A percentile compares a stretch with the other conserved stretches of the same genome.
Conservation (phyloP, 2,329 filamentous ascomycete species). For the Sporothrix humicola region DNA sequence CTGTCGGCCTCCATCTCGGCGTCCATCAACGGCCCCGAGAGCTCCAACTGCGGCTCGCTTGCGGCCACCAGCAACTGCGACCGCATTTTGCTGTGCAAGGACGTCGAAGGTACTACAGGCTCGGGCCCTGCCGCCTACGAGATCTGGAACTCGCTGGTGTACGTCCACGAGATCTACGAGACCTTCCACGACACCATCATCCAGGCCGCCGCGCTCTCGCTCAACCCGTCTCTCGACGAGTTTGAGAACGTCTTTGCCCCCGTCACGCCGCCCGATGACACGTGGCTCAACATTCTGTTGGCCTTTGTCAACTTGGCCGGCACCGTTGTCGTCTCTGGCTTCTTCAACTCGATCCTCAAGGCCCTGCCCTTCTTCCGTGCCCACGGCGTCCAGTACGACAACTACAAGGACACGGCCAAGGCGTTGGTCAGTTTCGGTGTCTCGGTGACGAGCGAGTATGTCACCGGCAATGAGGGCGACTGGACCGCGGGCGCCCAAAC, state of each 20-base stretch:
- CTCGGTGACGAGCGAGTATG: background rate
- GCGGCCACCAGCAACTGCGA: conserved; percentile 31
- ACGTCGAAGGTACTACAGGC: conserved; percentile 7
- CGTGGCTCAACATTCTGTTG: conserved; percentile 18
- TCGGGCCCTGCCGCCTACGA: conserved; percentile 37
- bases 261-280: background rate
- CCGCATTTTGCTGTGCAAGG: background rate
- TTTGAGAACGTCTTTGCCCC: conserved; percentile 33
- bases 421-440: conserved; percentile 8
- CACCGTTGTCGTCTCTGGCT: conserved; percentile 20
- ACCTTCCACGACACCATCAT: conserved; percentile 34
- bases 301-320: conserved; percentile 21
- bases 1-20: conserved; percentile 37
- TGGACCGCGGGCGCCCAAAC: conserved; percentile 42
- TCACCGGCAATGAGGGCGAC: conserved; percentile 41
- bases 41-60: conserved; percentile 17
- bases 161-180: conserved; percentile 36
- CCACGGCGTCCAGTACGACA: conserved; percentile 22
- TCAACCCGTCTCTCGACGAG: background rate
- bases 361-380: background rate
- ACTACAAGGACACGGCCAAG: conserved; percentile 28
- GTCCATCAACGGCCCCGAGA: conserved; percentile 8
- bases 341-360: conserved; percentile 23
- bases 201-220: conserved; percentile 19
- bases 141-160: conserved; percentile 38